These are phyloP conservation scores for Chimonanthus salicifolius DNA, from an alignment of 164 flowering plant species.

Conservation along the genomic window DNA sequence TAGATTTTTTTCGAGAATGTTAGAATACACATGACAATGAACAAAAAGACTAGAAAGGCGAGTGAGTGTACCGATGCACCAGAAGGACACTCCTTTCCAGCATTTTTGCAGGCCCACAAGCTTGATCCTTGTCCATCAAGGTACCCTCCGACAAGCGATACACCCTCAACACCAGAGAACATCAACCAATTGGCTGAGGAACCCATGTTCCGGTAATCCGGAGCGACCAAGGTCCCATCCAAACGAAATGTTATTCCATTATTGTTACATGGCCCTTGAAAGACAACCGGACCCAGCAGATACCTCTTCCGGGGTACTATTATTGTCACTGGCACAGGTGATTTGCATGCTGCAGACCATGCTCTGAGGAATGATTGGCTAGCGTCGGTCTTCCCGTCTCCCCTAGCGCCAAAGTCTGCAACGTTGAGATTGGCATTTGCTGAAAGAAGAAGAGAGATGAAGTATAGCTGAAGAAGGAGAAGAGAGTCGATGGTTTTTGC, in stretches of 20 bases:
- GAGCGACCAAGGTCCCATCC: constrained; percentile 28
- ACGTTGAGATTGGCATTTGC: constrained; percentile 15
- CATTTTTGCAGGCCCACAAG: constrained; percentile 44
- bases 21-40: no score
- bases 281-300: constrained; percentile 12
- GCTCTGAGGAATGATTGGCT: constrained; percentile 25
- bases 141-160: constrained; percentile 42
- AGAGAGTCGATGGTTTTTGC: not conserved
- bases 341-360: constrained; percentile 30
- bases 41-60: not conserved
- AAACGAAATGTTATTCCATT: constrained; percentile 11
- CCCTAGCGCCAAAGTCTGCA: constrained; percentile 27
- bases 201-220: constrained; percentile 19
- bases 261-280: constrained; percentile 19
- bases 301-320: constrained; percentile 27
- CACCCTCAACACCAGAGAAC: constrained; percentile 27
- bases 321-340: constrained; percentile 13
- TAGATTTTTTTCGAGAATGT: no score
- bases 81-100: constrained; percentile 12
- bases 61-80: constrained; percentile 20
- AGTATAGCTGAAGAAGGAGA: not conserved
- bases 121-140: constrained; percentile 43
- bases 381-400: constrained; percentile 27
- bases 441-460: not conserved
- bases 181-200: constrained; percentile 35